Conservation (phyloP, 1,139 yeast species). For the Pichia sp. region DNA sequence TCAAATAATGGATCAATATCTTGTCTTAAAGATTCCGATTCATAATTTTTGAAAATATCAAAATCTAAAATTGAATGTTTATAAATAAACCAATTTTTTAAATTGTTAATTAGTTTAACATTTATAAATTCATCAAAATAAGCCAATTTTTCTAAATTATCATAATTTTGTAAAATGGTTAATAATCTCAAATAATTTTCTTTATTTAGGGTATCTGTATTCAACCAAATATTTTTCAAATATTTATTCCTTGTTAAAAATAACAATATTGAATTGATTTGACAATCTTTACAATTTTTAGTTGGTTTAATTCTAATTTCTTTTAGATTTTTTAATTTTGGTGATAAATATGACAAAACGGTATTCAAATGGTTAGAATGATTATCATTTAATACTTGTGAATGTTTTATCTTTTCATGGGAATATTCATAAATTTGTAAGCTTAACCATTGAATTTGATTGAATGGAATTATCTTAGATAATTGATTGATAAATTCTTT, state of each 20-base stretch:
- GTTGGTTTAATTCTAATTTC: slow-evolving; percentile 21
- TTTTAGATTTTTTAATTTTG: slow-evolving; percentile 16
- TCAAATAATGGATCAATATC: slow-evolving; percentile 16
- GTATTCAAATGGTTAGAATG: slow-evolving; percentile 5
- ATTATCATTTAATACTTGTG: background rate
- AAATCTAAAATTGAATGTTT: slow-evolving; percentile 20
- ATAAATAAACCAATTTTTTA: slow-evolving; percentile 24
- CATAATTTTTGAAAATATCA: slow-evolving; percentile 18
- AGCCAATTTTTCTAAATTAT: slow-evolving; percentile 13
- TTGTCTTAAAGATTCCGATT: slow-evolving; percentile 19
- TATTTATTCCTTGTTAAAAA: slow-evolving; percentile 10
- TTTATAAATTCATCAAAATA: slow-evolving; percentile 23
- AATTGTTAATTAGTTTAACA: slow-evolving; percentile 15
- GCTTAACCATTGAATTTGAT: slow-evolving; percentile 16
- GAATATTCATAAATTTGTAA: slow-evolving; percentile 24
- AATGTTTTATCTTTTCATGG: slow-evolving; percentile 21
- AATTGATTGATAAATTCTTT: slow-evolving; percentile 9
- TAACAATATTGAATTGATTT: slow-evolving; percentile 16
- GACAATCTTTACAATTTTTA: slow-evolving; percentile 25
- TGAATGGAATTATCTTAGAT: slow-evolving; percentile 16
- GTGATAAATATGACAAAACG: slow-evolving; percentile 13
- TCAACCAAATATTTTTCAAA: slow-evolving; percentile 15
- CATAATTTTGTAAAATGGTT: slow-evolving; percentile 3
- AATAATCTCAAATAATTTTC: slow-evolving; percentile 11
- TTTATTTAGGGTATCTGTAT: slow-evolving; percentile 18